Percentiles rank a stretch among this genome's conserved stretches.
Conservation (phyloP, 352 stramenopile genomes). For the Pythium guiyangense region DNA sequence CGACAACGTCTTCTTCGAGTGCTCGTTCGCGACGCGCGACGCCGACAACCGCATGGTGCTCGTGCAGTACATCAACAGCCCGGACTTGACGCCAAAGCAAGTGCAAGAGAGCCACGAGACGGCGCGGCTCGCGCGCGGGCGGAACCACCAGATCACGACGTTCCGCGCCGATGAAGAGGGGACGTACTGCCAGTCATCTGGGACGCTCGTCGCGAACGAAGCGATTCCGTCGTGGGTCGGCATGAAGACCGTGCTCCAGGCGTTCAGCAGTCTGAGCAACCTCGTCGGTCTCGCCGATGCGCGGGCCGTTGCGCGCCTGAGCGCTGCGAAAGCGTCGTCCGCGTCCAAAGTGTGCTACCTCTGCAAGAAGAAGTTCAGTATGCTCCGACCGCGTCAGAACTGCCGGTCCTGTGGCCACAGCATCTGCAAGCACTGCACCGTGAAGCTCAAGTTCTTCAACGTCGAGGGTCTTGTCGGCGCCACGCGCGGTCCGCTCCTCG, state of each 20-base stretch:
- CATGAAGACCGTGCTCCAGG: constrained; percentile 7
- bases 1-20: constrained; percentile 13
- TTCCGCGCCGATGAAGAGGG: constrained; percentile 9
- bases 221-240: constrained; percentile 11
- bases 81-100: constrained; percentile 5
- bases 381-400: constrained; percentile 3
- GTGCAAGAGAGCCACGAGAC: constrained; percentile 1
- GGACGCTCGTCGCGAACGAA: constrained; percentile 4
- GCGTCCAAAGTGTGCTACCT: constrained; percentile 9
- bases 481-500: neutral
- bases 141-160: constrained; percentile 2
- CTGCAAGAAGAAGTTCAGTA: constrained; percentile 12
- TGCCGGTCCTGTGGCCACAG: constrained; percentile 9
- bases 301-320: constrained; percentile 3
- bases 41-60: constrained; percentile 11
- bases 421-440: constrained; percentile 10
- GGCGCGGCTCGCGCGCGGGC: neutral
- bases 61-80: constrained; percentile 12
- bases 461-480: neutral
- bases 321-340: neutral
- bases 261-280: constrained; percentile 8
- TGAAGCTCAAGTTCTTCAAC: constrained; percentile 14
- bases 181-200: constrained; percentile 6
- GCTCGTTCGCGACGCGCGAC: constrained; percentile 7
- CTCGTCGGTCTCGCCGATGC: constrained; percentile 10